Evolutionary conservation across 164 flowering plant species (phyloP), one percentile per base, ranked within the genome.

Genomic region (Berberis thunbergii): DNA sequence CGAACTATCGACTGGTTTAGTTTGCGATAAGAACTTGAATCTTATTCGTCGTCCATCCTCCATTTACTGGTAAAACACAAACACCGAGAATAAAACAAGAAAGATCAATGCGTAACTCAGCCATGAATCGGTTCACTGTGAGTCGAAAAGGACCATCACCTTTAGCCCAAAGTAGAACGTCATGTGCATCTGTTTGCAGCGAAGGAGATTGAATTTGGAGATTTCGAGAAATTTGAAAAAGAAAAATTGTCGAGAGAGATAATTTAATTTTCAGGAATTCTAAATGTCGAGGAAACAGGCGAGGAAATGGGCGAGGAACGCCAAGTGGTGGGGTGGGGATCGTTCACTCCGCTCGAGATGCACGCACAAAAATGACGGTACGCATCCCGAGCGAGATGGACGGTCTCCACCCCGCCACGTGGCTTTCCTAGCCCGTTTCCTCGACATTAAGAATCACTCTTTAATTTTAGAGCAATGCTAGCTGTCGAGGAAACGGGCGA

Each of bases 141-240:
- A 81, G 62, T 78, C 79, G 81, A 92, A 66, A 42, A 92, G 77
- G 70, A 92, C 67, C 6, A 89, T 88, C 56, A 81, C 91, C 50
- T 72, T 43, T 52, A 44, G 73, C 66, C 94, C 77, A 96, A 96
- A 91, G 84, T 88, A 91, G 70, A 91, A 91, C 64, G 97, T 88
- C 97, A 91, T 91, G 85, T 91, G 97, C 97, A 91, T 91, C 94
- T 88, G 73, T 77, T 88, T 9, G 72, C 54, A 7, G 5, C 1
- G 26, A 7, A 1, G 0, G 42, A 40, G 65, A 59, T 41, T 41
- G 10, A 55, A 44, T 11, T 39, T 43, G 61, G 45, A 53, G 52
- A n/a, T 26, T 5, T 4, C 13, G 12, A 5, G 60, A 41, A 9
- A n/a, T 4, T 50, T 7, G 10, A 50, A 2, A 7, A 7, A 7